A percentile compares a stretch with the other conserved stretches of the same genome.
phyloP scores from a whole-genome alignment of 1,284 basidiomycete genomes.

The Leccinum variabile region DNA sequence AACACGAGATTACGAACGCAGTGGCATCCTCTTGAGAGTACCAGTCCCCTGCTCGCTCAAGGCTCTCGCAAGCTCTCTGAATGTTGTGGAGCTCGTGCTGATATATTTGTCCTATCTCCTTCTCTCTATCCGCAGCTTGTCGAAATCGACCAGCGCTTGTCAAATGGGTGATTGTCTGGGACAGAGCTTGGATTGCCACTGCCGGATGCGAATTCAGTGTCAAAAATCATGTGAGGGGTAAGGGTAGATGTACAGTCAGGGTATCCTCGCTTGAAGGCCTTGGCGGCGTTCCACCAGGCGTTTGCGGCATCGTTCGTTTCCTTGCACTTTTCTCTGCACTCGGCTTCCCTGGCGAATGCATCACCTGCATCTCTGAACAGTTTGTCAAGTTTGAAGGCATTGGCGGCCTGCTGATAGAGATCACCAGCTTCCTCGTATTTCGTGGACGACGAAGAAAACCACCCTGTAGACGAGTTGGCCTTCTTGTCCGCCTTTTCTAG shows the following conservation, averaged over 20 bases:
- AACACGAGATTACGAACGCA: conserved; percentile 57
- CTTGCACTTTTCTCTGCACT: conserved; percentile 84
- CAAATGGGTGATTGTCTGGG: conserved; percentile 82
- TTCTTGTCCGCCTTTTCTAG: conserved; percentile 93
- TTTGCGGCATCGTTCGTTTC: conserved; percentile 93
- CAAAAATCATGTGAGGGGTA: conserved; percentile 5
- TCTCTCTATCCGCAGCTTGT: conserved; percentile 97
- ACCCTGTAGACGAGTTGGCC: conserved; percentile 76
- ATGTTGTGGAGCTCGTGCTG: conserved; percentile 77
- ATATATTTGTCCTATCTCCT: conserved; percentile 94
- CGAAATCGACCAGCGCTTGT: conserved; percentile 89
- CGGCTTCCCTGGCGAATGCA: conserved; percentile 85
- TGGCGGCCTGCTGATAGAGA: conserved; percentile 92
- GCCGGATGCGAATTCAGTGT: conserved; percentile 20
- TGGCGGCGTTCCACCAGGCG: conserved; percentile 95
- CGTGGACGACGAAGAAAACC: conserved; percentile 79
- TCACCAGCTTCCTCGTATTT: conserved; percentile 95
- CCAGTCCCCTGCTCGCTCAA: conserved; percentile 94
- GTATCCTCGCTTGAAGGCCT: conserved; percentile 87
- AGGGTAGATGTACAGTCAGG: conserved; percentile 61
- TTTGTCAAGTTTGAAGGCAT: conserved; percentile 94
- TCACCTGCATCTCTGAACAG: conserved; percentile 89
- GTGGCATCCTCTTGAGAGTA: conserved; percentile 95
- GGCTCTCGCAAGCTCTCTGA: conserved; percentile 85
- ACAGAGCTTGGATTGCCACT: conserved; percentile 93